Base-by-base conservation (phyloP, 2,329 filamentous ascomycete species). In the Phoma herbarum region DNA sequence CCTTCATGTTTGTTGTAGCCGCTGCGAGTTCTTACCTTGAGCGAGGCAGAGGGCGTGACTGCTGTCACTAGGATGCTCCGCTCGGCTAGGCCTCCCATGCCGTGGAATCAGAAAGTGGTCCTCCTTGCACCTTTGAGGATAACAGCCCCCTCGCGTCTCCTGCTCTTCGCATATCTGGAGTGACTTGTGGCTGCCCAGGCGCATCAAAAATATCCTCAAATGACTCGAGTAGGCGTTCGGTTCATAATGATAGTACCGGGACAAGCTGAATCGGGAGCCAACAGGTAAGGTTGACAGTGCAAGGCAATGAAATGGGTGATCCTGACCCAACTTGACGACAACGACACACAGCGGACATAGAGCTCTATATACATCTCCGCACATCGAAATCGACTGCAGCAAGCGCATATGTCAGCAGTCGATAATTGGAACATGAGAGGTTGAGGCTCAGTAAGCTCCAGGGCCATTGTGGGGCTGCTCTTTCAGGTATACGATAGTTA, bases 371-470 rank as follows among this genome's bases (percentile, higher is more conserved):
- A 33, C 18, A n/a, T 10, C 23, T 11, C 12, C 11, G 11, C 10
- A 29, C 14, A 1, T 9, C 29, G 1, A 23, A 7, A 22, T 28
- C 11, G 33, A 28, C 22, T 22, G 20, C 29, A 28, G 12, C 23
- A 37, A 8, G 18, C 11, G n/a, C 26, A 20, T 28, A 20, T 14
- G 4, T 49, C 45, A 44, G 39, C 11, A 22, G 10, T 14, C 26
- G n/a, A 29, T 49, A n/a, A 25, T 14, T 31, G 20, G 35, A 33
- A 4, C 10, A 23, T 31, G 14, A 39, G 12, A 23, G 3, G 49
- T 18, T 37, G 23, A 39, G n/a, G 39, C 52, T 55, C 45, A 44
- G 28, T 43, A 39, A 55, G 44, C 52, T 43, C 41, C 14, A 43
- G 1, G 41, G 20, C 20, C 35, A 20, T 20, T 31, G 51, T 47